Evolutionary conservation across 805 yeast species (phyloP).

Genomic region (Tetrapisispora pingtungensis): DNA sequence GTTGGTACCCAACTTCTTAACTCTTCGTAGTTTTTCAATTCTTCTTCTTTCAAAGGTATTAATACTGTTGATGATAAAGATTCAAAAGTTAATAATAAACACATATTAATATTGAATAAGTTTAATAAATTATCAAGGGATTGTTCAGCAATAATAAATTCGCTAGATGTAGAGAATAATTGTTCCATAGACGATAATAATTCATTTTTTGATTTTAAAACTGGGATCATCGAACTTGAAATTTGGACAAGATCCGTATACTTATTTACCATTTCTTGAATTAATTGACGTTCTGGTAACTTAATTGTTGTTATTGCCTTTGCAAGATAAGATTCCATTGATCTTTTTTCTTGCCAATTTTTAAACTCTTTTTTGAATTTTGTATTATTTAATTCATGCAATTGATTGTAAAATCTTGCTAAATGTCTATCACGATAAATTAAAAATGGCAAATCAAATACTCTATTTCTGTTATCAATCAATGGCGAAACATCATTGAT

Average conservation of each 20-base stretch:
- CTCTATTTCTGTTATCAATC: constrained; percentile 17
- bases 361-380: constrained; percentile 10
- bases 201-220: constrained; percentile 16
- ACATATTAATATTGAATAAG: constrained; percentile 15
- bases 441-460: constrained; percentile 15
- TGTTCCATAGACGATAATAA: constrained; percentile 14
- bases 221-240: constrained; percentile 16
- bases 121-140: constrained; percentile 15
- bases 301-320: constrained; percentile 8
- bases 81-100: constrained; percentile 19
- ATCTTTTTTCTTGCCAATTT: constrained; percentile 9
- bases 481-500: constrained; percentile 9
- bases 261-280: constrained; percentile 14
- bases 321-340: constrained; percentile 3
- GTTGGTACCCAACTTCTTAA: constrained; percentile 12
- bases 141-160: constrained; percentile 11
- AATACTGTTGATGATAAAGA: constrained; percentile 22
- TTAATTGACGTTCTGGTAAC: constrained; percentile 14
- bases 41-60: constrained; percentile 21
- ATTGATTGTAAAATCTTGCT: constrained; percentile 12
- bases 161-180: constrained; percentile 14
- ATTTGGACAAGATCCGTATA: constrained; percentile 16
- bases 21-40: constrained; percentile 11
- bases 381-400: constrained; percentile 7
- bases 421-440: constrained; percentile 18